Evolutionary conservation across 805 yeast genomes (phyloP).

Genomic region (Candida endomychidarum): DNA sequence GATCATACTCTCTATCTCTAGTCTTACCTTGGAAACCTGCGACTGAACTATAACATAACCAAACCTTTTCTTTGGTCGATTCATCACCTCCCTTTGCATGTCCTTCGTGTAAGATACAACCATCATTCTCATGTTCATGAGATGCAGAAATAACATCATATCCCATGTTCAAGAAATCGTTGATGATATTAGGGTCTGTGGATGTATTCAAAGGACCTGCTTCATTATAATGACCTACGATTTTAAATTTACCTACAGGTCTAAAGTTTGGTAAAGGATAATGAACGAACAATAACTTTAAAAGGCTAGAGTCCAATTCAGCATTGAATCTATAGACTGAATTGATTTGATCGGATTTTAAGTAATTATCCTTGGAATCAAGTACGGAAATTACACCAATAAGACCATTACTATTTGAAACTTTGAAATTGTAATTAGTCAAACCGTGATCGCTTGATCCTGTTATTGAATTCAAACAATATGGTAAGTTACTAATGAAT

Average conservation of each 20-base stretch:
- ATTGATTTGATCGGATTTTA: slow-evolving; percentile 35
- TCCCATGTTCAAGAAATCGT: slow-evolving; percentile 35
- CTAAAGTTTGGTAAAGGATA: slow-evolving; percentile 44
- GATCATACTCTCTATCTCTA: slow-evolving; percentile 22
- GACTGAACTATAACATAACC: slow-evolving; percentile 41
- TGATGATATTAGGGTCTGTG: slow-evolving; percentile 28
- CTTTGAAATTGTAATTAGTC: slow-evolving; percentile 36
- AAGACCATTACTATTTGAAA: slow-evolving; percentile 15
- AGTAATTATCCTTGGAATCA: slow-evolving; percentile 29
- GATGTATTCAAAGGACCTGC: slow-evolving; percentile 33
- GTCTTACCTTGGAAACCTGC: slow-evolving; percentile 40
- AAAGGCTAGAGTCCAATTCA: slow-evolving; percentile 8
- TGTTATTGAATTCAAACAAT: slow-evolving; percentile 30
- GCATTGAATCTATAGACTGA: slow-evolving; percentile 29
- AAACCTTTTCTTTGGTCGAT: slow-evolving; percentile 20
- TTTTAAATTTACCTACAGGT: slow-evolving; percentile 37
- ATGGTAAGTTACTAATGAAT: slow-evolving; percentile 35
- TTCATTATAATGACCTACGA: slow-evolving; percentile 40
- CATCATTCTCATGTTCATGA: slow-evolving; percentile 46
- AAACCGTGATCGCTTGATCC: slow-evolving; percentile 28
- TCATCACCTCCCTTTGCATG: slow-evolving; percentile 1
- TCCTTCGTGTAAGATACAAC: slow-evolving; percentile 30
- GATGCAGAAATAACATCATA: slow-evolving; percentile 41
- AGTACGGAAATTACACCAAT: slow-evolving; percentile 32
- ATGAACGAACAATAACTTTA: slow-evolving; percentile 38